Conservation (phyloP, 164 flowering plant genomes). For the Annona cherimola region DNA sequence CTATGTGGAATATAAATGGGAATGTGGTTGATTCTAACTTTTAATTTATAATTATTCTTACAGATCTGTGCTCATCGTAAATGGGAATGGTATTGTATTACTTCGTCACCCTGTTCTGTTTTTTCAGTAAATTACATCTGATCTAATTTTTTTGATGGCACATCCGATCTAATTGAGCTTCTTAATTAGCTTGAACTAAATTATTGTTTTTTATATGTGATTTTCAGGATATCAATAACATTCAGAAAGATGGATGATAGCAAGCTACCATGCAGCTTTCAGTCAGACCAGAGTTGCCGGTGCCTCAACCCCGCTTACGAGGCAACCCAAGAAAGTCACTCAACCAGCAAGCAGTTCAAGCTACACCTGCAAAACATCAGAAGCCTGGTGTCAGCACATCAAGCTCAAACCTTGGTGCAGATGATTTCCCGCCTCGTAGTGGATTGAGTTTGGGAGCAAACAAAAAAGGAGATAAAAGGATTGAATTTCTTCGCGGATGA, state of each 20-base stretch:
- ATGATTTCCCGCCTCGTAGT: conserved; percentile 43
- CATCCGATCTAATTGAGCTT: too few relatives aligned
- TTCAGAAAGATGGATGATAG: conserved; percentile 88
- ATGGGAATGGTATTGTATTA: background rate
- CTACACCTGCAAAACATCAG: background rate
- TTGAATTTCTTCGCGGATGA: background rate
- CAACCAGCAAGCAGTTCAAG: conserved; percentile 7
- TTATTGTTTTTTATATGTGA: background rate
- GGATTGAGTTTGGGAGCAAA: conserved; percentile 4
- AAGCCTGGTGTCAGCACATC: background rate
- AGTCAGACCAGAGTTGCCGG: conserved; percentile 74
- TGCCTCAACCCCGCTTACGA: conserved; percentile 50
- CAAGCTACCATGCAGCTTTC: conserved; percentile 49
- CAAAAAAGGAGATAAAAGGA: background rate
- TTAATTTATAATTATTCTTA: too few relatives aligned
- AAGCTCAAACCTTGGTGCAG: conserved; percentile 1
- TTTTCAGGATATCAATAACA: conserved; percentile 84
- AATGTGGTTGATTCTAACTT: too few relatives aligned
- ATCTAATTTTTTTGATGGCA: background rate
- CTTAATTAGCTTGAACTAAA: too few relatives aligned
- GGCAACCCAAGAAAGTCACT: conserved; percentile 29
- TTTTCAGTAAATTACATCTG: background rate
- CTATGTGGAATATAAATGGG: too few relatives aligned
- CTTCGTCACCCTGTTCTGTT: background rate
- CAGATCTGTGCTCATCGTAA: too few relatives aligned